Evolutionary conservation across 257 asterid genomes (phyloP), one percentile per base, ranked within the genome.

Genomic region (Eustoma russellianum): DNA sequence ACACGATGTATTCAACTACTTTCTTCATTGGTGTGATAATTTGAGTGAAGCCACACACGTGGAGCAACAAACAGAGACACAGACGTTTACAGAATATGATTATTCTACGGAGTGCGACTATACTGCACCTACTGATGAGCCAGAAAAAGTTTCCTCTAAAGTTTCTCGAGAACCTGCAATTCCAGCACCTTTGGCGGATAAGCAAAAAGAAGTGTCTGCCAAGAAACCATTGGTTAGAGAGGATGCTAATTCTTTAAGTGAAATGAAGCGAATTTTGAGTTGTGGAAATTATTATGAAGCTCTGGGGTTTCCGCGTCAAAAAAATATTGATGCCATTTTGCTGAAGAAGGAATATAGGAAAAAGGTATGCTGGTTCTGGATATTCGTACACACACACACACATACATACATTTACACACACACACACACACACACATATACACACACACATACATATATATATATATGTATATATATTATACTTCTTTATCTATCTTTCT

Each of bases 331-430:
- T 67, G 53, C 57, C 33, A 45, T 56, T n/a, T 67, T 78, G 50
- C 75, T 92, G 81, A 92, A 83, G 81, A 88, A 85, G 73, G 99
- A 88, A 70, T 92, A 92, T 62, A 83, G 77, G 45, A 92, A 83
- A 77, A 92, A 88, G 93, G 99, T 92, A 34, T 17, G 74, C 17
- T 2, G 43, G 12, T 53, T 19, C n/a, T 63, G 53, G 44, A 40
- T 12, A n/a, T n/a, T n/a, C n/a, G n/a, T n/a, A n/a, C n/a, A n/a
- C n/a, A n/a, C n/a, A n/a, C n/a, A n/a, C n/a, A n/a, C n/a, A n/a
- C n/a, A n/a, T n/a, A n/a, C n/a, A n/a, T n/a, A n/a, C n/a, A n/a
- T n/a, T n/a, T n/a, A n/a, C n/a, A n/a, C n/a, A n/a, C n/a, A n/a
- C n/a, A n/a, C n/a, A n/a, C n/a, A n/a, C n/a, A n/a, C n/a, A n/a